A percentile compares a stretch with the other conserved stretches of the same genome.
phyloP scores from a whole-genome alignment of 768 basidiomycete species.

The Pisolithus microcarpus region DNA sequence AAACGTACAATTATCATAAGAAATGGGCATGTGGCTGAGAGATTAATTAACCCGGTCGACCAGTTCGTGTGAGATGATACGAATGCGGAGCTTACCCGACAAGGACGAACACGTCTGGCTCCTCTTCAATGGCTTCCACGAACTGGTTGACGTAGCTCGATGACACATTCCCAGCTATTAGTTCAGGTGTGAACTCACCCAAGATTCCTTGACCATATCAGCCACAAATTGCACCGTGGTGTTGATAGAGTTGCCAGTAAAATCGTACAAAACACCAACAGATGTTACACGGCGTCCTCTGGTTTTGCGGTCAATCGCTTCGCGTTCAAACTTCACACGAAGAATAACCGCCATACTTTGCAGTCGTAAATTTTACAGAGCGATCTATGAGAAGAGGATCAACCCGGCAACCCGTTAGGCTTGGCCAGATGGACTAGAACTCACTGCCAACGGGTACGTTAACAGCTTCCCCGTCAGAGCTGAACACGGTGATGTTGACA shows the following conservation, averaged over 20 bases:
- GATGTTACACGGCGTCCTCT: too few relatives aligned
- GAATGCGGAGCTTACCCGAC: conserved; percentile 41
- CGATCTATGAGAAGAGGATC: conserved; percentile 39
- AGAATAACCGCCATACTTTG: conserved; percentile 40
- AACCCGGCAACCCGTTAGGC: conserved; percentile 13
- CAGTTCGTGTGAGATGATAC: too few relatives aligned
- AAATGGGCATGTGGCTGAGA: conserved; percentile 86
- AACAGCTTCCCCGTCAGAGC: conserved; percentile 28
- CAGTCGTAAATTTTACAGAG: conserved; percentile 66
- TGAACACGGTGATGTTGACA: conserved; percentile 69
- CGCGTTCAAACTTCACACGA: not conserved
- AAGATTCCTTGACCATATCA: too few relatives aligned
- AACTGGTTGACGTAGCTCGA: conserved; percentile 42
- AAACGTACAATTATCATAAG: conserved; percentile 54
- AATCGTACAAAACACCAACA: too few relatives aligned
- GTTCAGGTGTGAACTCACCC: conserved; percentile 38
- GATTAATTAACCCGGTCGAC: too few relatives aligned
- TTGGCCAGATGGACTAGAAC: conserved; percentile 4
- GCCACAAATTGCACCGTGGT: too few relatives aligned
- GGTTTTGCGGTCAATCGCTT: too few relatives aligned
- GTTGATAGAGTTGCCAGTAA: too few relatives aligned
- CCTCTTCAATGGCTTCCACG: conserved; percentile 64
- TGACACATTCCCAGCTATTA: not conserved
- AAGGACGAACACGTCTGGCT: conserved; percentile 78
- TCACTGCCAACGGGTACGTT: conserved; percentile 41